Conservation (phyloP, 148 eudicot genomes). For the Cornus kousa region DNA sequence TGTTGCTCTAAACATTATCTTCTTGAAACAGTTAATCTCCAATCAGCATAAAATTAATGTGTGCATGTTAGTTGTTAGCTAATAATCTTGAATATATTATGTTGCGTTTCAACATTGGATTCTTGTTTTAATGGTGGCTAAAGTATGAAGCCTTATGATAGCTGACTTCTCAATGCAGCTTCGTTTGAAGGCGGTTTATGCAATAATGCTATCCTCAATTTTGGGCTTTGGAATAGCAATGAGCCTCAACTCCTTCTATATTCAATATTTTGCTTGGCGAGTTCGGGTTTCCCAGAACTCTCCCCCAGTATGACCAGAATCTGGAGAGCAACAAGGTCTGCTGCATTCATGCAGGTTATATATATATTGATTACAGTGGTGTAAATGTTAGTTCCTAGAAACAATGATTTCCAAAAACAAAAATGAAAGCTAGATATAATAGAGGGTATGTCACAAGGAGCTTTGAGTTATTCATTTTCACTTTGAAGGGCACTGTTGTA, state of each 20-base stretch:
- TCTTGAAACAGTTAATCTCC: too few species aligned
- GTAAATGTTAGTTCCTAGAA: background rate
- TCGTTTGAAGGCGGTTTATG: slow-evolving; percentile 49
- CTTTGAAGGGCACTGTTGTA: too few species aligned
- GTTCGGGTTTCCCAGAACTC: slow-evolving; percentile 39
- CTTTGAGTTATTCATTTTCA: too few species aligned
- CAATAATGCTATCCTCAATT: slow-evolving; percentile 60
- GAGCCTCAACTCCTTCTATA: slow-evolving; percentile 57
- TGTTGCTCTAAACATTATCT: too few species aligned
- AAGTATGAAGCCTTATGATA: background rate
- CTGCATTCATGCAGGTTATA: background rate
- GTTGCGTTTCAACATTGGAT: background rate
- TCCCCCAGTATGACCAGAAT: slow-evolving; percentile 27
- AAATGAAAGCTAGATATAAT: background rate
- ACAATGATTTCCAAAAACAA: background rate
- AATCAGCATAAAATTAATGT: too few species aligned
- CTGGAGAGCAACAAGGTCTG: background rate
- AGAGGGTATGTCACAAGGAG: too few species aligned
- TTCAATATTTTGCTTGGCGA: slow-evolving; percentile 56
- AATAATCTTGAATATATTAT: background rate
- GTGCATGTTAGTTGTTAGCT: too few species aligned
- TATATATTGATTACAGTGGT: too few species aligned
- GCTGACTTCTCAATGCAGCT: slow-evolving; percentile 52
- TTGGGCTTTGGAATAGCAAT: slow-evolving; percentile 66
- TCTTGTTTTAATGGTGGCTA: background rate